Base-by-base conservation (phyloP, 805 yeast species). In the Saturnispora ahearnii region DNA sequence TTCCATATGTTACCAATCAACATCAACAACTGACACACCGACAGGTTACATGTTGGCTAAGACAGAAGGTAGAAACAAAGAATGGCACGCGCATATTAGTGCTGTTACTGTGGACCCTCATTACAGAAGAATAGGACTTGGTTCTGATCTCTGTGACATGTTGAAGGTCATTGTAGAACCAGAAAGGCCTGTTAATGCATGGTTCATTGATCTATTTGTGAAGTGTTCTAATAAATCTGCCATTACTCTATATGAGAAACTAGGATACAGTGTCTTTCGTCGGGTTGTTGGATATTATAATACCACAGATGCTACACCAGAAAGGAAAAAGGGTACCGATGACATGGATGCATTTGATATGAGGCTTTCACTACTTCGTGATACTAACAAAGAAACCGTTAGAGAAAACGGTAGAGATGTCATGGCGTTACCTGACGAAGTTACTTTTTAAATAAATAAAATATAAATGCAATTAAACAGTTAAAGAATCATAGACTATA, bases 71-170 rank as follows among this genome's bases (percentile, higher is more conserved):
- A 72, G 72, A 34, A 79, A 75, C 5, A 78, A 74, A 44, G 93
- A 89, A 52, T 91, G 97, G 96, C 99, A 93, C 62, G 79, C 96
- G 1, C 99, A 93, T 64, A 89, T 93, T 45, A 88, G 98, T 0
- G 98, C 99, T 0, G 96, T 93, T 3, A 89, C 98, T 0, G 84
- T 93, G 1, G 84, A 84, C 52, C 82, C 87, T 11, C 82, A 79
- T 47, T 91, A 84, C 64, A 70, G 99, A 48, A 70, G 98, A 53
- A 73, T 91, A 13, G 95, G 96, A 1, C 69, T 93, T 37, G 99
- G 97, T 1, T 78, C 89, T 7, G 76, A 78, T 52, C 70, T 93
- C 40, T 89, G 96, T 60, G 70, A 77, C 44, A 79, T 86, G 52
- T 68, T 93, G 41, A 89, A 84, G 58, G 74, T 78, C 41, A 76